Base-by-base conservation (phyloP, 2,329 filamentous ascomycete species). In the Alternaria arbusti region DNA sequence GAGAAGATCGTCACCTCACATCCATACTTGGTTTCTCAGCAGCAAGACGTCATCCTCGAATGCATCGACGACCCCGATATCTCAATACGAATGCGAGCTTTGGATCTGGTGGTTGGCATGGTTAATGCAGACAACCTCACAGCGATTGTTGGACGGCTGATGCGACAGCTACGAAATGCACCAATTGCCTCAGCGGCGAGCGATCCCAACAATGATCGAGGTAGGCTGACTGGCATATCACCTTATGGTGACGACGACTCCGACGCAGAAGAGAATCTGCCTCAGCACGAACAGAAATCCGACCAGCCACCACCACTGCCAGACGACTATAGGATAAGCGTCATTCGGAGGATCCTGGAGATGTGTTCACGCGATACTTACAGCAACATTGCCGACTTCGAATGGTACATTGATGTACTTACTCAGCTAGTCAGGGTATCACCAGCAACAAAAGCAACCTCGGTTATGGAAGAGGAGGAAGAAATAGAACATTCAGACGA, bases 41-140 rank as follows among this genome's bases (percentile, higher is more conserved):
- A 99, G 77, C 93, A 97, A 78, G 95, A 98, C 80, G 95, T 98
- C 51, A 97, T 99, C 67, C 85, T 99, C 78, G 91, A 96, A 74
- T 99, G 96, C 77, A 93, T 99, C 72, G 96, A 98, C 78, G 97
- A 97, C 78, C 86, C 92, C 1, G 96, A 99, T 74, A 96, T 99
- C 64, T 97, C 94, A 5, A 99, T 99, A 74, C 91, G 96, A 65
- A 90, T 97, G 79, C 91, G 97, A 77, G 94, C 96, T 6, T 84
- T 99, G 36, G 94, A 98, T 70, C 86, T 99, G 23, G 94, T 96
- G 2, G 91, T 95, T 57, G 93, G 93, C 36, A 97, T 99, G 93
- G 94, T 98, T 64, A 95, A 90, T 70, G 89, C 87, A 66, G 94
- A 97, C 59, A 97, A 95, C 67, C 80, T 99, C 5, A 87, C 93